phyloP scores from a whole-genome alignment of 176 grass and related monocot genomes.

The Ampelocalamus luodianensis region DNA sequence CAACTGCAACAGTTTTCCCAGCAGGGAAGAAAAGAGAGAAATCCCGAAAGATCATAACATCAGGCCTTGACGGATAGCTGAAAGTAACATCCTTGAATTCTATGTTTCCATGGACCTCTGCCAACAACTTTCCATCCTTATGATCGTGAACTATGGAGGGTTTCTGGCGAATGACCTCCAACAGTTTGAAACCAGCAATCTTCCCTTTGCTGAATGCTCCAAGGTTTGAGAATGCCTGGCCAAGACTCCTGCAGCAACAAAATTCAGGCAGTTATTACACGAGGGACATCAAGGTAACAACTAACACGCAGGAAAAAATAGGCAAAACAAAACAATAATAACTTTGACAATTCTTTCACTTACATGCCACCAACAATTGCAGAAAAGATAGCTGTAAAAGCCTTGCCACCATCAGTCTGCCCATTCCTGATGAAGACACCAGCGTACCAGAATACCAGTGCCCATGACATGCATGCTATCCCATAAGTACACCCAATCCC shows the following conservation, averaged over 20 bases:
- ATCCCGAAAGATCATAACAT: slow-evolving; percentile 93
- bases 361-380: slow-evolving; percentile 96
- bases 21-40: slow-evolving; percentile 98
- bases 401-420: slow-evolving; percentile 89
- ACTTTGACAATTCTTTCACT: slow-evolving; percentile 40
- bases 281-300: neutral
- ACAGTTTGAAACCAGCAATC: slow-evolving; percentile 88
- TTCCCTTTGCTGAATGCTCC: slow-evolving; percentile 99
- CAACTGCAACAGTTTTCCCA: slow-evolving; percentile 88
- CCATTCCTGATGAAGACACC: slow-evolving; percentile 96
- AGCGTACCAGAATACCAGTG: slow-evolving; percentile 96
- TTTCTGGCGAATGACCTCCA: slow-evolving; percentile 92
- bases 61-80: slow-evolving; percentile 93
- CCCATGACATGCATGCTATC: slow-evolving; percentile 99
- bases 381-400: slow-evolving; percentile 96
- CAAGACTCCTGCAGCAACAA: slow-evolving; percentile 76
- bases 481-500: slow-evolving; percentile 97
- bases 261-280: neutral
- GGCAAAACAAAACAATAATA: neutral
- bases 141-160: slow-evolving; percentile 84
- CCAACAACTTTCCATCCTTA: slow-evolving; percentile 85
- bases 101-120: slow-evolving; percentile 94
- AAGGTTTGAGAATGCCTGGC: slow-evolving; percentile 97
- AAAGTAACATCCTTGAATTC: slow-evolving; percentile 99
- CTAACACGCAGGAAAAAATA: neutral